Conservation (phyloP, 768 basidiomycete genomes). For the Gymnopilus dilepis region DNA sequence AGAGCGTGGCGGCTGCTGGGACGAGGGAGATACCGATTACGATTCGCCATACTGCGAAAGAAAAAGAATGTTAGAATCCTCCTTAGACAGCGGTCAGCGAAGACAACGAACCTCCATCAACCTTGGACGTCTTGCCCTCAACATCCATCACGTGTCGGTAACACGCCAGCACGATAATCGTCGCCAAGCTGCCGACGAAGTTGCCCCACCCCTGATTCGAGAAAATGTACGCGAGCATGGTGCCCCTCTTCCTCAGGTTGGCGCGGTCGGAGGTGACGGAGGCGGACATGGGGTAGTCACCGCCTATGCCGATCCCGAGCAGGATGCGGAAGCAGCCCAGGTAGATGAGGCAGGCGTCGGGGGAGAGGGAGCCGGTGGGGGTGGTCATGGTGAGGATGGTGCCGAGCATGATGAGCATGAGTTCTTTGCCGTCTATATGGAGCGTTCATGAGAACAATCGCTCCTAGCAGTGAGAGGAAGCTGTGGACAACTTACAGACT, state of each 20-base stretch:
- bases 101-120: conserved; percentile 71
- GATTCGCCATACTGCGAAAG: conserved; percentile 71
- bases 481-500: conserved; percentile 48
- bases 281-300: conserved; percentile 82
- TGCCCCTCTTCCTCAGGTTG: conserved; percentile 64
- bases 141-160: conserved; percentile 70
- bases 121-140: conserved; percentile 61
- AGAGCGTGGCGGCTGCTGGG: conserved; percentile 76
- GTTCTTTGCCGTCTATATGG: conserved; percentile 69
- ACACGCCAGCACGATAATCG: conserved; percentile 65
- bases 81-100: too few species aligned
- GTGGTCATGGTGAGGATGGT: conserved; percentile 72
- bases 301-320: conserved; percentile 80
- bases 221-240: conserved; percentile 79
- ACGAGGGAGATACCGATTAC: conserved; percentile 71
- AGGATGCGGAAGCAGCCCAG: conserved; percentile 71
- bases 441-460: not conserved
- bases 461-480: conserved; percentile 1
- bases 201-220: conserved; percentile 82
- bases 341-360: conserved; percentile 61
- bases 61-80: not conserved
- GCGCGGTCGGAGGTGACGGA: conserved; percentile 72
- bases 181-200: conserved; percentile 63
- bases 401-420: conserved; percentile 81
- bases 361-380: conserved; percentile 65